phyloP scores from a whole-genome alignment of 352 stramenopile genomes.

The Phytophthora aleatoria region DNA sequence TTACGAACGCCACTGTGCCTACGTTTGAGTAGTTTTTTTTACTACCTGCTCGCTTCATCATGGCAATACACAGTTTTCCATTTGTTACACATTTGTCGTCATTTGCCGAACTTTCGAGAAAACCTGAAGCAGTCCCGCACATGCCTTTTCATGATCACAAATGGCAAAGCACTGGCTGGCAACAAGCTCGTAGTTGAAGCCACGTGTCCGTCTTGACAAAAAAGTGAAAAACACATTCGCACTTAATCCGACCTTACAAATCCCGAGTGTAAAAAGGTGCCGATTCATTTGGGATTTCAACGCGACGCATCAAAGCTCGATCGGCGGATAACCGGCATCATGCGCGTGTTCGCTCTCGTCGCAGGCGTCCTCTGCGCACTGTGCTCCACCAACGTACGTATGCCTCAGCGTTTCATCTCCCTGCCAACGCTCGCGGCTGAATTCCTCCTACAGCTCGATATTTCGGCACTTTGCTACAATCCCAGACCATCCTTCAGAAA shows the following conservation, averaged over 20 bases:
- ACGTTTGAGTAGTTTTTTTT: constrained; percentile 4
- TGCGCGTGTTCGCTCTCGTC: constrained; percentile 38
- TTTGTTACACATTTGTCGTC: background rate
- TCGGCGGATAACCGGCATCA: constrained; percentile 6
- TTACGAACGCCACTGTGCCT: constrained; percentile 24
- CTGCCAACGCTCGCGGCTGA: background rate
- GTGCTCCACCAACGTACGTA: constrained; percentile 26
- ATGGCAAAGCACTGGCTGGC: background rate
- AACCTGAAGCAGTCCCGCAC: background rate
- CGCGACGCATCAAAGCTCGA: constrained; percentile 6
- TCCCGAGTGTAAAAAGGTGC: constrained; percentile 4
- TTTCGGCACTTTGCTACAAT: constrained; percentile 8
- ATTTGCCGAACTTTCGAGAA: constrained; percentile 1
- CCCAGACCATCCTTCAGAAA: background rate
- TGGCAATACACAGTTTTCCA: background rate
- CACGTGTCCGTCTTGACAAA: background rate
- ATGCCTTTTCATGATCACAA: constrained; percentile 4
- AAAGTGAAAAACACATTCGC: background rate
- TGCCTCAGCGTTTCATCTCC: too few species aligned
- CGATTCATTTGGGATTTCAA: constrained; percentile 27
- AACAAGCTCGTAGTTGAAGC: constrained; percentile 4
- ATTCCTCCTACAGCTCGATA: constrained; percentile 7
- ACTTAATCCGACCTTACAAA: constrained; percentile 17
- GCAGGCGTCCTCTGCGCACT: constrained; percentile 30
- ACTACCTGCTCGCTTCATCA: background rate